Percentiles rank a stretch among this genome's conserved stretches.
phyloP scores from a whole-genome alignment of 495 filamentous ascomycete genomes.

The Copromyces sp. region DNA sequence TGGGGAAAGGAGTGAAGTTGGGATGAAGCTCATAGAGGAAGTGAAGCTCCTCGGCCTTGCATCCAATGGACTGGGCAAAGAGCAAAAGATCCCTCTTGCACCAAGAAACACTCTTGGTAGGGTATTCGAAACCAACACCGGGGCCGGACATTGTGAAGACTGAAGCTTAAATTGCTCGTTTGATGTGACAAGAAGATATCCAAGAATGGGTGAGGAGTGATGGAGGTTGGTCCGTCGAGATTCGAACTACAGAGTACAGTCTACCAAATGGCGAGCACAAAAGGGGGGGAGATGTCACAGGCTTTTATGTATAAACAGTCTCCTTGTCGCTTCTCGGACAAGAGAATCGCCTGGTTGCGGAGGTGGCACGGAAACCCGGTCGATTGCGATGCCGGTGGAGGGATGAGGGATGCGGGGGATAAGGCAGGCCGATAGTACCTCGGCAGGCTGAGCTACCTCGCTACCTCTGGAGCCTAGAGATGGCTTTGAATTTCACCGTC shows the following conservation, averaged over 20 bases:
- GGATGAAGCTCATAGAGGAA: conserved; percentile 86
- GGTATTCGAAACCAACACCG: conserved; percentile 72
- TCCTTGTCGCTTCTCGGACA: neutral
- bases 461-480: neutral
- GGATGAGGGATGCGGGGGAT: neutral
- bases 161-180: neutral
- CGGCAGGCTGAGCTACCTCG: neutral
- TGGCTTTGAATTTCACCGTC: too few species aligned
- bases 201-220: neutral
- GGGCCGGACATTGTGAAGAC: conserved; percentile 39
- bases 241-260: neutral
- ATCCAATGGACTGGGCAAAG: conserved; percentile 81
- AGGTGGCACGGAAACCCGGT: neutral
- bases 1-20: conserved; percentile 74
- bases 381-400: neutral
- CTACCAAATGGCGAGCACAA: neutral
- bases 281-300: neutral
- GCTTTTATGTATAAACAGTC: neutral
- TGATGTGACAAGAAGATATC: neutral
- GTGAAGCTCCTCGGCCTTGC: conserved; percentile 75
- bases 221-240: neutral
- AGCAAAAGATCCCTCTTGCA: conserved; percentile 76
- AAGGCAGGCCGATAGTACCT: neutral
- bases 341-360: neutral
- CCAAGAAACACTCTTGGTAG: conserved; percentile 63